Conservation (phyloP, 140 eudicot species). For the Anethum foeniculum region DNA sequence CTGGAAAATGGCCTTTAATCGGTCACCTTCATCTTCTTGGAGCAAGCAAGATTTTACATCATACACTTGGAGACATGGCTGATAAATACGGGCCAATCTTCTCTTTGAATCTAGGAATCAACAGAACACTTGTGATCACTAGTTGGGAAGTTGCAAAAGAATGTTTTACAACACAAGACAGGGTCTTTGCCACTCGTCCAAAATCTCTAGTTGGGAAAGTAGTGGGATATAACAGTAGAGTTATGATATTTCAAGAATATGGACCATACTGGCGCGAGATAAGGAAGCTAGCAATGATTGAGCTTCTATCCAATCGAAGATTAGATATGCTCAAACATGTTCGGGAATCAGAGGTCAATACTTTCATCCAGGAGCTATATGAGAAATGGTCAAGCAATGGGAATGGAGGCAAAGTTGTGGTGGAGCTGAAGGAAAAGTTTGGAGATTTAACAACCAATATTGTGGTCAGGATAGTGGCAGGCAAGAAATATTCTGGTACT, state of each 20-base stretch:
- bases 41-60: slow-evolving; percentile 3
- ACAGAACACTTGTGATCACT: background rate
- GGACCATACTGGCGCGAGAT: slow-evolving; percentile 11
- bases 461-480: slow-evolving; percentile 8
- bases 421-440: slow-evolving; percentile 7
- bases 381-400: slow-evolving; percentile 8
- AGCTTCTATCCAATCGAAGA: slow-evolving; percentile 2
- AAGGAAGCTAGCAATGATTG: slow-evolving; percentile 2
- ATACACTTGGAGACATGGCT: slow-evolving; percentile 9
- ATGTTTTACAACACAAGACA: background rate
- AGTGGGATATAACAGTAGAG: slow-evolving; percentile 7
- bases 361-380: background rate
- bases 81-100: slow-evolving; percentile 1
- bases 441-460: slow-evolving; percentile 9
- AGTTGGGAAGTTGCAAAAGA: slow-evolving; percentile 10
- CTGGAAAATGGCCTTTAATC: slow-evolving; percentile 2
- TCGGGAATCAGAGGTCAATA: background rate
- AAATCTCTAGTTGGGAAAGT: background rate
- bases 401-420: background rate
- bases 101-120: background rate
- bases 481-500: slow-evolving; percentile 1
- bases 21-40: slow-evolving; percentile 12
- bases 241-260: background rate
- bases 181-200: background rate
- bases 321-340: slow-evolving; percentile 10